Conservation (phyloP, 495 filamentous ascomycete species). For the Aspergillus wentii region DNA sequence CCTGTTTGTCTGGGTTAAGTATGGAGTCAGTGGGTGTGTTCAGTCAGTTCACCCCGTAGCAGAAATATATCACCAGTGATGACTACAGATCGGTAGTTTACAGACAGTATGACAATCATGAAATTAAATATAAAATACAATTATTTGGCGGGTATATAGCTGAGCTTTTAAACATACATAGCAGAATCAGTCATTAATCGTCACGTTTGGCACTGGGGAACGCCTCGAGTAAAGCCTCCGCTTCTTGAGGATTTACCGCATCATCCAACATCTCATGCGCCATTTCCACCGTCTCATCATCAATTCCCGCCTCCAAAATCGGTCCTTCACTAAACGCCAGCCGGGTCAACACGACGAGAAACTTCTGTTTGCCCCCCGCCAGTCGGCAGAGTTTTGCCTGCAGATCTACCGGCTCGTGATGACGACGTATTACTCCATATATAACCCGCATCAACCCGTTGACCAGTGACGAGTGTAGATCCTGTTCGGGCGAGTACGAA, state of each 20-base stretch:
- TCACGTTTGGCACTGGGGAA: slow-evolving; percentile 44
- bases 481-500: slow-evolving; percentile 37
- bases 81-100: too few relatives aligned
- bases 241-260: slow-evolving; percentile 65
- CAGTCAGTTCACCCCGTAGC: too few relatives aligned
- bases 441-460: slow-evolving; percentile 60
- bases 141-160: too few relatives aligned
- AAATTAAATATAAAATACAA: too few relatives aligned
- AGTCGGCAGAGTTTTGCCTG: slow-evolving; percentile 52
- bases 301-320: slow-evolving; percentile 59
- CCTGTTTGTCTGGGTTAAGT: too few relatives aligned
- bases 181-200: slow-evolving; percentile 12
- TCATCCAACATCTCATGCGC: slow-evolving; percentile 62
- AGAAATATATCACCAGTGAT: too few relatives aligned
- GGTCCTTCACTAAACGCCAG: slow-evolving; percentile 62
- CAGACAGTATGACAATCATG: too few relatives aligned
- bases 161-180: too few relatives aligned
- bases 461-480: slow-evolving; percentile 42
- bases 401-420: slow-evolving; percentile 46
- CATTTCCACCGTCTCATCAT: slow-evolving; percentile 60
- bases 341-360: slow-evolving; percentile 59
- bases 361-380: slow-evolving; percentile 59
- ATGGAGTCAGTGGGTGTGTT: too few relatives aligned
- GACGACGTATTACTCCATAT: slow-evolving; percentile 49
- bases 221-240: slow-evolving; percentile 55